Conservation (phyloP, 164 flowering plant genomes). For the Tetracentron sinense region DNA sequence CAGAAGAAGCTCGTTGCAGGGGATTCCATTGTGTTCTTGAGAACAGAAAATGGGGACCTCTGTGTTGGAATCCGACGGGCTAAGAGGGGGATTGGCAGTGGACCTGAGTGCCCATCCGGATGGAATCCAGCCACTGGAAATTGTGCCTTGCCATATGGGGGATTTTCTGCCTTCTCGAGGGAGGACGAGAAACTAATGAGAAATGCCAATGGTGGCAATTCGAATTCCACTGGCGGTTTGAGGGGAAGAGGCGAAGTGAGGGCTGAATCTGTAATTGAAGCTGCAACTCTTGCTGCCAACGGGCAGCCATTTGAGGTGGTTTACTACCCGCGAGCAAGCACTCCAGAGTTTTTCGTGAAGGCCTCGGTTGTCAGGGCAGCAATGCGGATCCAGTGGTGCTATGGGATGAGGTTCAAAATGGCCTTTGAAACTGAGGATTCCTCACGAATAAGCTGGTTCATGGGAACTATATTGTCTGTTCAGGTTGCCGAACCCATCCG, state of each 20-base stretch:
- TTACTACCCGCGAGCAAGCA: conserved; percentile 56
- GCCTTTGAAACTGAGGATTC: conserved; percentile 70
- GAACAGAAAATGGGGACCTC: conserved; percentile 58
- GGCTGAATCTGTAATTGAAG: conserved; percentile 48
- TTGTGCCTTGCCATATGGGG: conserved; percentile 29
- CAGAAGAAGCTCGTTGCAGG: conserved; percentile 71
- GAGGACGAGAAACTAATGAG: conserved; percentile 36
- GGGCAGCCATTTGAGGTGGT: conserved; percentile 55
- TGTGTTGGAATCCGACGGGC: conserved; percentile 61
- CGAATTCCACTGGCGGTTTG: conserved; percentile 10
- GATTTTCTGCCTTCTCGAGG: conserved; percentile 31
- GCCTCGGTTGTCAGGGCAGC: conserved; percentile 41
- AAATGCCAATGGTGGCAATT: conserved; percentile 20
- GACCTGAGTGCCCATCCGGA: conserved; percentile 33
- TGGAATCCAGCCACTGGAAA: conserved; percentile 45
- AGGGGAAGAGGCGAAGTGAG: conserved; percentile 31
- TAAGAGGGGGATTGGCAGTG: conserved; percentile 45
- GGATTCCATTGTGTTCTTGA: conserved; percentile 61
- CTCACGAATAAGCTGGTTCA: conserved; percentile 63
- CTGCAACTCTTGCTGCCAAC: conserved; percentile 37
- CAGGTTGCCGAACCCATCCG: conserved; percentile 50
- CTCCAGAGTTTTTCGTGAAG: conserved; percentile 65
- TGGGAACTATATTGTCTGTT: conserved; percentile 59
- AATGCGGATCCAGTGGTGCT: conserved; percentile 49
- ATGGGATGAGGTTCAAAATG: conserved; percentile 73